Percentiles rank a stretch among this genome's conserved stretches.
phyloP scores from a whole-genome alignment of 2,329 filamentous ascomycete genomes.

The Boeremia exigua region DNA sequence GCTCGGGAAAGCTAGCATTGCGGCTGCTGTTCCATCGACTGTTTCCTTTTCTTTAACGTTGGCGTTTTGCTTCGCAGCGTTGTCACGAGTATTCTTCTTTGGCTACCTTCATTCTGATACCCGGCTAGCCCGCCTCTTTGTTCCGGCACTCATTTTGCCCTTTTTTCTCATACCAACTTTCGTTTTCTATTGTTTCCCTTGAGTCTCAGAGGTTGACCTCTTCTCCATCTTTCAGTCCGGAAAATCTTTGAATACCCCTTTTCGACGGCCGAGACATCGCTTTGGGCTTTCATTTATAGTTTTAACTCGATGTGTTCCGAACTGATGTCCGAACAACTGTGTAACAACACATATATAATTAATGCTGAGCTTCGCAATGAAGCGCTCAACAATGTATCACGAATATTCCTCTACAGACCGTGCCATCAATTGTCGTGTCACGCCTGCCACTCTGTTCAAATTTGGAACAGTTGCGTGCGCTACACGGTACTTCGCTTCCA shows the following conservation, averaged over 20 bases:
- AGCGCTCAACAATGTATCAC: slow-evolving; percentile 1
- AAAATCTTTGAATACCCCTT: slow-evolving; percentile 20
- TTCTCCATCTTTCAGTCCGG: not conserved
- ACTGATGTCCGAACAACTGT: slow-evolving; percentile 22
- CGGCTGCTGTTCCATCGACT: not conserved
- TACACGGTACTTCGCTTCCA: no score
- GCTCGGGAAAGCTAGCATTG: not conserved
- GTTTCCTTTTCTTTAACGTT: slow-evolving; percentile 1
- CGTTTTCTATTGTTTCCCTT: slow-evolving; percentile 1
- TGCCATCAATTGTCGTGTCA: not conserved
- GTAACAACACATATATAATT: slow-evolving; percentile 26
- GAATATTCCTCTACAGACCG: not conserved
- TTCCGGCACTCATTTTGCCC: slow-evolving; percentile 6
- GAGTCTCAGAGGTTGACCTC: not conserved
- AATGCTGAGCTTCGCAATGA: not conserved
- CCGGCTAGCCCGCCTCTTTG: slow-evolving; percentile 31
- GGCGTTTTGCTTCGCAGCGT: slow-evolving; percentile 1
- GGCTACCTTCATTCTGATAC: slow-evolving; percentile 26
- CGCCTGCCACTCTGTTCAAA: no score
- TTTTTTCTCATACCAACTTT: slow-evolving; percentile 12
- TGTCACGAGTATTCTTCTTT: slow-evolving; percentile 23
- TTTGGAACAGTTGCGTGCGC: no score
- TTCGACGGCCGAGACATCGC: slow-evolving; percentile 9
- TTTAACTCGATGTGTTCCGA: slow-evolving; percentile 30
- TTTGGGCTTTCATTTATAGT: slow-evolving; percentile 6